Evolutionary conservation across 768 basidiomycete species (phyloP), one percentile per base, ranked within the genome.

Genomic region (Tephrocybe sp.): DNA sequence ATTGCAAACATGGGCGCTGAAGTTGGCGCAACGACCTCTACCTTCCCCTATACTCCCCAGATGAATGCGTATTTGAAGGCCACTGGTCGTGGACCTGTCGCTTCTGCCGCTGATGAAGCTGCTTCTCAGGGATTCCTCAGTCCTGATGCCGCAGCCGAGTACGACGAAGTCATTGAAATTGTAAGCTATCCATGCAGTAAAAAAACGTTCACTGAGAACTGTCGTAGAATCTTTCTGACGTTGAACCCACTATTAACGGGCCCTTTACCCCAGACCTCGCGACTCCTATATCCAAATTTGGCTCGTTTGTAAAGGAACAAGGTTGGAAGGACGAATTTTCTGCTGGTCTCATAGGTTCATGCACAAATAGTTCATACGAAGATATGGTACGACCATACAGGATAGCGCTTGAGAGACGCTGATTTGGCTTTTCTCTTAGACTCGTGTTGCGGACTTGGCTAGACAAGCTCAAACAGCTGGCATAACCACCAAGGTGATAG

Each of bases 1-100:
- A 88, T 99, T 47, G 88, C 91, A 37, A 98, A 99, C 69, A 99
- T 98, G 97, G 97, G 97, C 43, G 97, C 97, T 11, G 97, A 99
- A 74, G 94, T 98, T n/a, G 97, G 97, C 31, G 97, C 97, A n/a
- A 99, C 97, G 1, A 98, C 97, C 0, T 95, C 94, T 1, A 92
- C 89, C 5, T 99, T 99, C 78, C 94, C 95, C 4, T 99, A 98
- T 69, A 93, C 92, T 13, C 69, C 80, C 15, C 82, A 83, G 60
- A 98, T 98, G 95, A 78, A 83, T 25, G 76, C 82, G 29, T 99
- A 98, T 69, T 81, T 99, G 24, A 75, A 80, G 55, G 94, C 94
- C 16, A 99, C 97, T 8, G 86, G 91, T 42, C 84, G 97, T 49
- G 83, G 79, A 33, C 82, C 87, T 25, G 92, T 95, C 21, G 94